These are phyloP conservation scores for Elaeis guineensis DNA, from an alignment of 176 grass and related monocot species.

Conservation along the genomic window DNA sequence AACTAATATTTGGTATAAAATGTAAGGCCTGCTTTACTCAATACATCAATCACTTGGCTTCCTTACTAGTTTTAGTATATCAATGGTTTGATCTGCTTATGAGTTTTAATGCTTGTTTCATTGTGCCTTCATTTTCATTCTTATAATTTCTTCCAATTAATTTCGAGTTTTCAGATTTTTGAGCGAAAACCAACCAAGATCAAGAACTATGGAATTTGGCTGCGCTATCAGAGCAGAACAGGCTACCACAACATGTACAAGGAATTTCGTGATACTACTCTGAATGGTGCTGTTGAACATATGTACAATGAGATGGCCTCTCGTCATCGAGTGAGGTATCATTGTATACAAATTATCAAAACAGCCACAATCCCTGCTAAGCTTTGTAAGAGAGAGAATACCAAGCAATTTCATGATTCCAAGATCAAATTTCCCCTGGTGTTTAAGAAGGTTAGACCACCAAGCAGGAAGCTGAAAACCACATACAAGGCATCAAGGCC, in stretches of 20 bases:
- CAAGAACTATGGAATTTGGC: conserved; percentile 89
- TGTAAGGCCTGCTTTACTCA: no score
- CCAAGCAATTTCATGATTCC: conserved; percentile 78
- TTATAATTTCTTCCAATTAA: not conserved
- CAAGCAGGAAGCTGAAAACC: conserved; percentile 74
- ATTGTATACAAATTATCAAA: conserved; percentile 80
- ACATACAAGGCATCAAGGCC: conserved; percentile 66
- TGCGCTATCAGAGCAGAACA: conserved; percentile 77
- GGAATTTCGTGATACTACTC: conserved; percentile 70
- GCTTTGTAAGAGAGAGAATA: conserved; percentile 73
- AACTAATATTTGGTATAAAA: no score
- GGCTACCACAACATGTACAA: conserved; percentile 95
- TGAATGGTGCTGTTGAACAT: conserved; percentile 75
- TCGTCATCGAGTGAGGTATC: conserved; percentile 61
- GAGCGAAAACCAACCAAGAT: conserved; percentile 67
- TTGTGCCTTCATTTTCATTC: not conserved
- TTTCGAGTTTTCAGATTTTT: conserved; percentile 33
- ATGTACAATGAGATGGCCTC: conserved; percentile 91
- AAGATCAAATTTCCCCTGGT: conserved; percentile 83
- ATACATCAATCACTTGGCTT: no score
- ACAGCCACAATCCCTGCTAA: conserved; percentile 47
- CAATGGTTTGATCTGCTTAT: no score
- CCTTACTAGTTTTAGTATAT: no score
- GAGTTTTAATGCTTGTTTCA: not conserved
- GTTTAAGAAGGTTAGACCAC: conserved; percentile 59